These are phyloP conservation scores for Picea engelmannii DNA, from an alignment of 83 land plant genomes.

Conservation along the genomic window DNA sequence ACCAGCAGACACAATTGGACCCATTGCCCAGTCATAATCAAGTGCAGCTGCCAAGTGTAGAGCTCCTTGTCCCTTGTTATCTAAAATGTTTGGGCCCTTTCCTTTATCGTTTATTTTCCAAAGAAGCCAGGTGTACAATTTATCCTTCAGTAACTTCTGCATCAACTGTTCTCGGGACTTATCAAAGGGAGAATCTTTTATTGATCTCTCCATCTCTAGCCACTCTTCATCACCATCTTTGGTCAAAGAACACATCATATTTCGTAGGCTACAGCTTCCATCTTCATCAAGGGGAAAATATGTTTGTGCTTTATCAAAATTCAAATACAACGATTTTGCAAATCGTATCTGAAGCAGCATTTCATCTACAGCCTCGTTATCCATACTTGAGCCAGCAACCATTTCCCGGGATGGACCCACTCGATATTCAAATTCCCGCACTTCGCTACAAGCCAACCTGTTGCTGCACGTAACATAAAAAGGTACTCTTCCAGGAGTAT, in stretches of 20 bases:
- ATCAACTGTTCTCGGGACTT: constrained; percentile 28
- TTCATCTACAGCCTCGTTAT: constrained; percentile 27
- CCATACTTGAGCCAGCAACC: background rate
- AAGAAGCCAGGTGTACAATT: constrained; percentile 52
- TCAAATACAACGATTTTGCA: constrained; percentile 35
- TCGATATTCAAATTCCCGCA: constrained; percentile 61
- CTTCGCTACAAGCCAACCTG: constrained; percentile 72
- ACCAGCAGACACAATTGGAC: constrained; percentile 59
- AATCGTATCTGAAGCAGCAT: constrained; percentile 48
- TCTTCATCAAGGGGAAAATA: constrained; percentile 24
- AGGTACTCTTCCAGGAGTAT: constrained; percentile 62
- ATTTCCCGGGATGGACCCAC: constrained; percentile 17
- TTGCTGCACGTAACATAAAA: constrained; percentile 68
- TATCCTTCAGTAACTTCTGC: constrained; percentile 40
- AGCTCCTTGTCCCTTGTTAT: too few relatives aligned
- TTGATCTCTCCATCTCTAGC: constrained; percentile 18
- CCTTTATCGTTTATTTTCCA: constrained; percentile 40
- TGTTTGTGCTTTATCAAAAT: constrained; percentile 20
- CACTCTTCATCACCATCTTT: constrained; percentile 22
- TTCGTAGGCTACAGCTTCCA: constrained; percentile 21
- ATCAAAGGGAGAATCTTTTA: background rate
- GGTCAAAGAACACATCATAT: constrained; percentile 16
- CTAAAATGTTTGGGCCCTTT: too few relatives aligned
- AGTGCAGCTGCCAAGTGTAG: constrained; percentile 71
- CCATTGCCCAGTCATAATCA: constrained; percentile 83